Base-by-base conservation (phyloP, 1,284 basidiomycete species). In the Tilletia caries region DNA sequence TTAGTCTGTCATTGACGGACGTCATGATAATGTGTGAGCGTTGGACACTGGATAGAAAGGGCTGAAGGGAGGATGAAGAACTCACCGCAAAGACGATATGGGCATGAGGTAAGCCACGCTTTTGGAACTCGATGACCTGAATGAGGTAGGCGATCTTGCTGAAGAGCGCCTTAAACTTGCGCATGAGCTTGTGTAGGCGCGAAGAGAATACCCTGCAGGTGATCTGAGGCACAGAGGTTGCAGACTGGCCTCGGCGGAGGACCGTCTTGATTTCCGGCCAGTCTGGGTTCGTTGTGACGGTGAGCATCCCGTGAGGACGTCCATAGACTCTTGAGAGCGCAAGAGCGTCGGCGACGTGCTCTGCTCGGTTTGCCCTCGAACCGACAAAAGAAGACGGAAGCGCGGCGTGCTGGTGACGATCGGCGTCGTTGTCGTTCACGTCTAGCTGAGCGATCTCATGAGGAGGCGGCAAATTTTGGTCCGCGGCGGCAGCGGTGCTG, bases 91-190 rank as follows among this genome's bases (percentile, higher is more conserved):
- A 58, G 5, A 58, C 54, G 20, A 58, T 58, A 32, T 58, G 54
- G 13, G 54, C 54, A 32, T 58, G 54, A 5, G 54, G 54, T 25
- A 58, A 6, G 6, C 54, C 54, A 25, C 54, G 54, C 27, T 58
- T 58, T 20, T 58, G 54, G 29, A 58, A 58, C 54, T 58, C 54
- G 54, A 58, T 58, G 18, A 58, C 54, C 25, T 33, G 15, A 6
- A 58, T 20, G 27, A 58, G 3, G 54, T 58, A 58, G 3, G 27
- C 5, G 25, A 58, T 29, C 20, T 25, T 33, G 15, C 25, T 23
- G 10, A 27, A 58, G 23, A n/a, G 15, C 5, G 18, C 3, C 29
- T 33, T 58, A 23, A 58, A 29, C 27, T 5, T 4, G 2, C 3
- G 5, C 20, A 58, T 13, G 29, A 25, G 8, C 54, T 58, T 58